Percentiles rank a stretch among this genome's conserved stretches.
These are phyloP conservation scores for Crithidia fasciculata DNA, from an alignment of 208 protist species.

Conservation along the genomic window DNA sequence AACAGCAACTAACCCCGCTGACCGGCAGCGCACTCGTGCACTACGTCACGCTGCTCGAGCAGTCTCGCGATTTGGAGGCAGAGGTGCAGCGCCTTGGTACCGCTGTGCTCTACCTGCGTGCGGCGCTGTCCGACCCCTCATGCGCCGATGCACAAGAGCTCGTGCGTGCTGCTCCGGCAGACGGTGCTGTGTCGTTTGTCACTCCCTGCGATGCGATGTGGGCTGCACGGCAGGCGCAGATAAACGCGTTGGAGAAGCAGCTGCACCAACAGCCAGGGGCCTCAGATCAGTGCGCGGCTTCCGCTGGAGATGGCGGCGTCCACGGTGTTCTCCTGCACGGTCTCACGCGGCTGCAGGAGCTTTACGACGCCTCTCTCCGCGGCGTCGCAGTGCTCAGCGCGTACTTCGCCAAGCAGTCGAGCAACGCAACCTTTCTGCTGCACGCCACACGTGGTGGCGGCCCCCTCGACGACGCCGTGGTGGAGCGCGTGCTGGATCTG, in stretches of 20 bases:
- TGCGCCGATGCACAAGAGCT: constrained; percentile 1
- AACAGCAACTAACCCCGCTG: background rate
- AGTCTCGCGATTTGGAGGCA: constrained; percentile 32
- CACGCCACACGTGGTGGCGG: constrained; percentile 31
- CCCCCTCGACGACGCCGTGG: constrained; percentile 32
- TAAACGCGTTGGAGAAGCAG: constrained; percentile 2
- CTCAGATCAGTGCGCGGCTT: background rate
- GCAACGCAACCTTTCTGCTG: constrained; percentile 33
- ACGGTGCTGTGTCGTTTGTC: no score
- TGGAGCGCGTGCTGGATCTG: constrained; percentile 47
- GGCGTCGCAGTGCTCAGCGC: constrained; percentile 42
- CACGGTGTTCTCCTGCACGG: constrained; percentile 20
- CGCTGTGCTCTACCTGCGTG: constrained; percentile 48
- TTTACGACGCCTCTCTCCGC: constrained; percentile 43
- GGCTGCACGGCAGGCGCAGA: constrained; percentile 7
- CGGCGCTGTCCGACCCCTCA: constrained; percentile 23
- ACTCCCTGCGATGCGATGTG: background rate
- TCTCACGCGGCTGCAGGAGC: constrained; percentile 26
- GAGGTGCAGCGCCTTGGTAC: constrained; percentile 43
- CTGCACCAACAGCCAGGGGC: background rate
- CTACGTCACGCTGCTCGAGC: constrained; percentile 11
- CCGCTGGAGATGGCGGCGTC: background rate
- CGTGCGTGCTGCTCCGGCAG: background rate
- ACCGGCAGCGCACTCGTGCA: constrained; percentile 38
- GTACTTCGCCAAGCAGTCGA: constrained; percentile 34